A percentile compares a stretch with the other conserved stretches of the same genome.
Evolutionary conservation across 257 asterid genomes (phyloP).

Genomic region (Gynochthodes officinalis): DNA sequence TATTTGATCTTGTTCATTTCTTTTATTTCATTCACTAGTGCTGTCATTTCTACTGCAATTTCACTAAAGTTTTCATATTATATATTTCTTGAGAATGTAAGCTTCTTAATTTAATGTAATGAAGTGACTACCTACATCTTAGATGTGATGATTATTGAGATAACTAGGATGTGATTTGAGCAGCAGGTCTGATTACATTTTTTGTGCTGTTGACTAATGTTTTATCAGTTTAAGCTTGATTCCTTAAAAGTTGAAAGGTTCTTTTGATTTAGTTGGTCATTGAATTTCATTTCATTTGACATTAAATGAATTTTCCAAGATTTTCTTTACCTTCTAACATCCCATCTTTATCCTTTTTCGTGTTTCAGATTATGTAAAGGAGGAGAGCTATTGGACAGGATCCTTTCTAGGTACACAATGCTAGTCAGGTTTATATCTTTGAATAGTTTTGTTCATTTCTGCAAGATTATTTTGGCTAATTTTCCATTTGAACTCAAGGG

Average conservation of each 20-base stretch:
- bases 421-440: background rate
- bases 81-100: background rate
- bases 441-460: background rate
- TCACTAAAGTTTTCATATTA: background rate
- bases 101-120: background rate
- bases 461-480: constrained; percentile 6
- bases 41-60: background rate
- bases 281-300: background rate
- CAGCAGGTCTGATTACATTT: background rate
- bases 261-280: background rate
- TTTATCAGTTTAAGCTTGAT: background rate
- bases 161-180: background rate
- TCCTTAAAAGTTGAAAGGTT: background rate
- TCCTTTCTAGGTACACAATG: constrained; percentile 59
- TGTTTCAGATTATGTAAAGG: constrained; percentile 73
- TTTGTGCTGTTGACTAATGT: background rate
- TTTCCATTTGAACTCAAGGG: constrained; percentile 36
- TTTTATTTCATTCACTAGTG: background rate
- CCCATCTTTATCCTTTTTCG: background rate
- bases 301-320: background rate
- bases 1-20: background rate
- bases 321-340: background rate
- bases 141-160: too few relatives aligned
- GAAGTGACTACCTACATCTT: background rate
- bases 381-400: constrained; percentile 75